Evolutionary conservation across 345 rosid genomes (phyloP), one percentile per base, ranked within the genome.

Genomic region (Lepidium didymum): DNA sequence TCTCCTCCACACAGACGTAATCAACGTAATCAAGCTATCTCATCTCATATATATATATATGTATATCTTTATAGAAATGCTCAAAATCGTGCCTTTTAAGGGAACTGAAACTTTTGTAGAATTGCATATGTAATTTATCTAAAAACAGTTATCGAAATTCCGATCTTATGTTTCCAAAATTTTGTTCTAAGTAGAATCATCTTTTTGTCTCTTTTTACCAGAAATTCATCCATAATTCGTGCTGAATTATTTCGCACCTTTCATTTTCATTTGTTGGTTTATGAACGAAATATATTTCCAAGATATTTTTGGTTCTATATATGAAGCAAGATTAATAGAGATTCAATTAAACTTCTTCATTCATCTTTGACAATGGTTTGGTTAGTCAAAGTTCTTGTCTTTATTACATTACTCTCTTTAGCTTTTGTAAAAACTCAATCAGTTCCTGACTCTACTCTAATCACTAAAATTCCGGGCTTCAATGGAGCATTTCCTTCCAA

Each of bases 401-500:
- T 46, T 74, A 41, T 53, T 10, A 52, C 51, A 53, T 35, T 52
- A 59, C 3, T 73, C 10, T 72, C 52, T 35, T 74, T 21, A 6
- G 49, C 27, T 4, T 44, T 76, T 58, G 62, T 49, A 44, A 37
- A 49, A 14, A 51, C 72, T 72, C 66, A 61, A 31, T 84, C 94
- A 19, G 92, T 88, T 69, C 92, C 91, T 7, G 73, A 86, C 21
- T 60, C 62, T 42, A 83, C 94, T 75, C 77, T 87, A 35, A 58
- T 88, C 31, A 83, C 83, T 64, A 80, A 77, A 27, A 58, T 90
- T 68, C 96, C 98, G 60, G 97, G 98, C 41, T 85, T 84, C 76
- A 62, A 70, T 59, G 86, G 77, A 64, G 15, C 66, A 69, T 58
- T 93, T 40, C 92, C 97, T 69, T 93, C 97, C 15, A 84, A 93